Base-by-base conservation (phyloP, 805 yeast genomes). In the Candida pseudoglaebosa region DNA sequence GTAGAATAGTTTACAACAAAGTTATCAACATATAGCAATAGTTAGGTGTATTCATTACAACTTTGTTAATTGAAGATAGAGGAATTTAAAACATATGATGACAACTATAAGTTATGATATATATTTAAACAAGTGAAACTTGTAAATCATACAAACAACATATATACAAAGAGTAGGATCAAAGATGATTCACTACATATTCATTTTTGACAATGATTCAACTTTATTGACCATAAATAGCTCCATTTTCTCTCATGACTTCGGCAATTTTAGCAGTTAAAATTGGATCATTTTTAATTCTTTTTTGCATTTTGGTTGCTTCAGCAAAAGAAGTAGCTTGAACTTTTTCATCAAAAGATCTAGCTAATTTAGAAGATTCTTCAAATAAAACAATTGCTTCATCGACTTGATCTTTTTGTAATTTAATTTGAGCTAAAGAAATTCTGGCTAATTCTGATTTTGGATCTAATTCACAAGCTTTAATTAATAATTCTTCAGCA, bases 321-420 rank as follows among this genome's bases (percentile, higher is more conserved):
- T 88, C 96, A 43, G 91, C 90, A 53, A 86, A 84, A 14, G 93
- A 82, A 46, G 88, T 81, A 40, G 96, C 93, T 69, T 88, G 96
- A 39, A 84, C 72, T 69, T 87, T 84, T 68, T 91, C 98, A 43
- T 83, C 88, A 37, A 78, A 72, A 36, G 85, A 76, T 75, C 98
- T 83, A 16, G 96, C 84, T 50, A 90, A 74, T 41, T 75, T 75
- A 39, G 93, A 81, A 43, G 91, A 83, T 56, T 82, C 85, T 67
- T 86, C 93, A 59, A 91, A 90, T 57, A 84, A 74, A 45, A 66
- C 67, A 48, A 87, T 77, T 24, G 98, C 96, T 47, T 84, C 90
- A 44, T 82, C 84, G 36, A 85, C 78, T 57, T 83, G 76, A 62
- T 86, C 91, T 52, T 76, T 78, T 70, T 89, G 95, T 61, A 93